A percentile compares a stretch with the other conserved stretches of the same genome.
phyloP scores from a whole-genome alignment of 2,329 filamentous ascomycete species.

The Teratosphaeria viscida region DNA sequence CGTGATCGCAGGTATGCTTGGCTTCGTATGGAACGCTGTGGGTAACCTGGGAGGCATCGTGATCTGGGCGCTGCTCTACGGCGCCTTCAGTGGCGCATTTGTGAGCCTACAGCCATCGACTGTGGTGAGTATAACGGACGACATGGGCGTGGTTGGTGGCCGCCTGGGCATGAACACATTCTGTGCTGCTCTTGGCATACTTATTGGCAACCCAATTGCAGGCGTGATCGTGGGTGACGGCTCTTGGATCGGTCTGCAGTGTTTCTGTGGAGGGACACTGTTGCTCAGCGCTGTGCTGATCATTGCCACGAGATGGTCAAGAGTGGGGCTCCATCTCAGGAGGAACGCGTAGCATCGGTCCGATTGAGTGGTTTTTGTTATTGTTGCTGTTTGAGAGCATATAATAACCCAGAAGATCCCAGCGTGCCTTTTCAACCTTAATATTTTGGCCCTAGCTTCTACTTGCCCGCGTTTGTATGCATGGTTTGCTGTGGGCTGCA shows the following conservation, averaged over 20 bases:
- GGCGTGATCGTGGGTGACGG: conserved; percentile 10
- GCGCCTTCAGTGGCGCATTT: conserved; percentile 14
- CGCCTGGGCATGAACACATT: conserved; percentile 17
- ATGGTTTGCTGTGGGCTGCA: no score
- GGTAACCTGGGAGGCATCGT: conserved; percentile 8
- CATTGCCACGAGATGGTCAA: not conserved
- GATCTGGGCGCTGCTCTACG: conserved; percentile 14
- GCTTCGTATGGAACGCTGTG: conserved; percentile 10
- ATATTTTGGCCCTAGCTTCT: not conserved
- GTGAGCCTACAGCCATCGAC: conserved; percentile 12
- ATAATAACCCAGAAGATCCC: not conserved
- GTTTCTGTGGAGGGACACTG: conserved; percentile 15
- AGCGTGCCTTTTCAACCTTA: not conserved
- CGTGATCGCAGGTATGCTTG: conserved; percentile 29
- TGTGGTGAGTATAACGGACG: conserved; percentile 12
- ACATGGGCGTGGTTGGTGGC: conserved; percentile 12
- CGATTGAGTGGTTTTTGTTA: not conserved
- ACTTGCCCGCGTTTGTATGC: not conserved
- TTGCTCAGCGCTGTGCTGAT: conserved; percentile 7
- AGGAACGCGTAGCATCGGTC: not conserved
- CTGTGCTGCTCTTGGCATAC: conserved; percentile 12
- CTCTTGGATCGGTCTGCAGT: conserved; percentile 12
- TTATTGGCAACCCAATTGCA: conserved; percentile 16
- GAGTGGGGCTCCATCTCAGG: not conserved
- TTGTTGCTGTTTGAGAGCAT: not conserved